Evolutionary conservation across 768 basidiomycete genomes (phyloP).

Genomic region (Lepiota venenata): DNA sequence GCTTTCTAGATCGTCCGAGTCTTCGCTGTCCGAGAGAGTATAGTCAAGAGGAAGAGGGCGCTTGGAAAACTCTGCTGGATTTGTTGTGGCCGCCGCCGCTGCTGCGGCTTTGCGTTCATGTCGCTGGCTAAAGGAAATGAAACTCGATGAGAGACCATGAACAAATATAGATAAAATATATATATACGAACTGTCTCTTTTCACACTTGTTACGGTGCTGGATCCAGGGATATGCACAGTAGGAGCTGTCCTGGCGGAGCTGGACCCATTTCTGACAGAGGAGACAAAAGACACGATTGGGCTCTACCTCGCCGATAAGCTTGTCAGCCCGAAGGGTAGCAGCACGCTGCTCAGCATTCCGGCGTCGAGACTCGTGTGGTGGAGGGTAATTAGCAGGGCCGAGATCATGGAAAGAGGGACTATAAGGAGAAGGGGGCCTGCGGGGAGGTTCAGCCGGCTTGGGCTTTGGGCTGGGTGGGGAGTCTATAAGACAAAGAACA

Average conservation of each 20-base stretch:
- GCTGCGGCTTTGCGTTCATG: conserved; percentile 54
- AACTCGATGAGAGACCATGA: background rate
- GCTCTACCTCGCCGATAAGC: conserved; percentile 67
- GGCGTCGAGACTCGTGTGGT: conserved; percentile 61
- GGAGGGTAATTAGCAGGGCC: conserved; percentile 55
- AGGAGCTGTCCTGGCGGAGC: conserved; percentile 71
- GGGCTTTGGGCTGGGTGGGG: background rate
- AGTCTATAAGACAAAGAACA: background rate
- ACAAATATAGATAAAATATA: too few species aligned
- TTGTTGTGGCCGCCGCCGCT: conserved; percentile 23
- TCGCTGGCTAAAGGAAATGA: conserved; percentile 39
- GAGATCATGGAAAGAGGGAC: conserved; percentile 51
- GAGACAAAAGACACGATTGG: conserved; percentile 69
- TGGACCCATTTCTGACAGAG: conserved; percentile 84
- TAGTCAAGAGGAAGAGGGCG: conserved; percentile 1
- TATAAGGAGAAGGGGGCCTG: conserved; percentile 20
- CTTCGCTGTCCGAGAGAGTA: conserved; percentile 12
- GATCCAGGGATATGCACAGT: conserved; percentile 80
- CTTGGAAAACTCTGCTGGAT: background rate
- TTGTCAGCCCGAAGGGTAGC: conserved; percentile 65
- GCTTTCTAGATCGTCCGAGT: conserved; percentile 26
- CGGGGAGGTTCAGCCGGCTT: conserved; percentile 19
- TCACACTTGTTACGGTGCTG: conserved; percentile 77
- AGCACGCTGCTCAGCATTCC: conserved; percentile 78
- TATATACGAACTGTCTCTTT: conserved; percentile 62